A percentile compares a stretch with the other conserved stretches of the same genome.
Conservation (phyloP, 2,329 filamentous ascomycete genomes). For the Coleophoma eucalyptorum region DNA sequence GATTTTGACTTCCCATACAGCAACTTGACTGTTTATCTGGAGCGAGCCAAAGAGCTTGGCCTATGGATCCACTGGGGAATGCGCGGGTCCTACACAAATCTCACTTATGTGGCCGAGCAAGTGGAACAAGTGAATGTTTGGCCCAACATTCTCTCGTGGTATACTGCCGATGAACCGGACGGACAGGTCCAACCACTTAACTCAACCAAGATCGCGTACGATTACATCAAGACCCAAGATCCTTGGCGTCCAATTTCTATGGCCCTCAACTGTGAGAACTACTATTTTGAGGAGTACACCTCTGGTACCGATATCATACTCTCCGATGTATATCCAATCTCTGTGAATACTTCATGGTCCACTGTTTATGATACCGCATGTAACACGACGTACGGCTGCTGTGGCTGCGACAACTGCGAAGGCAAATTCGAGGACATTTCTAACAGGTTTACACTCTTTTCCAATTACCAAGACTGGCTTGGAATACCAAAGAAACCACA, state of each 20-base stretch:
- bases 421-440: conserved; percentile 22
- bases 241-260: conserved; percentile 46
- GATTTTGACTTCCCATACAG: conserved; percentile 14
- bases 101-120: conserved; percentile 29
- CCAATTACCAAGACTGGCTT: conserved; percentile 33
- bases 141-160: conserved; percentile 41
- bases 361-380: conserved; percentile 39
- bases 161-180: conserved; percentile 51
- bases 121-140: conserved; percentile 10
- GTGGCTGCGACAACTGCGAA: conserved; percentile 43
- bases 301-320: conserved; percentile 45
- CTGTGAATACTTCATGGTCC: conserved; percentile 39
- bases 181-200: conserved; percentile 31
- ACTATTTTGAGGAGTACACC: conserved; percentile 42
- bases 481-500: conserved; percentile 32
- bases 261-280: conserved; percentile 46
- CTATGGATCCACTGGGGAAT: conserved; percentile 1
- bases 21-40: not conserved
- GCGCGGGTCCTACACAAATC: conserved; percentile 3
- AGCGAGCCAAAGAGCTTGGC: not conserved
- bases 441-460: conserved; percentile 34
- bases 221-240: conserved; percentile 38
- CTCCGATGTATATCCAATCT: conserved; percentile 44
- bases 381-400: conserved; percentile 46
- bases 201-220: conserved; percentile 36